Base-by-base conservation (phyloP, 2,329 filamentous ascomycete species). In the Ceratocystiopsis sp. region DNA sequence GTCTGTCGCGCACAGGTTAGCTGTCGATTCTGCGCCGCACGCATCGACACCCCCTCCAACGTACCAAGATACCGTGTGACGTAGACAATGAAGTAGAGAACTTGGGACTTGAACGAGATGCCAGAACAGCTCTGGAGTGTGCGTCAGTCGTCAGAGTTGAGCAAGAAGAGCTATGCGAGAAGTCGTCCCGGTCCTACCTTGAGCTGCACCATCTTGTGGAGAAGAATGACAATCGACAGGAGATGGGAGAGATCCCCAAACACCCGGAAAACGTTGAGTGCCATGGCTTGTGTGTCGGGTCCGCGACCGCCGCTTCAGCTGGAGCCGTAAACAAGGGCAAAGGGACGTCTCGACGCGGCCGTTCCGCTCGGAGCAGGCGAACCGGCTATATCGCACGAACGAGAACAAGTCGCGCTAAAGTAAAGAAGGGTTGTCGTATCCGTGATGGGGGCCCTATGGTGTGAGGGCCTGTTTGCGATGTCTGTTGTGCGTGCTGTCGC, bases 41-140 rank as follows among this genome's bases (percentile, higher is more conserved):
- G 10, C 6, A 6, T 8, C 10, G 25, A 10, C 25, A 29, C 10
- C 25, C 10, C 9, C 25, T 29, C 25, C 10, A 29, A 41, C 32
- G 11, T 66, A 84, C 81, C 81, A 49, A 98, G 74, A 63, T 98
- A 98, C 57, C 91, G 77, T 49, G 87, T 93, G 37, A 93, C 60
- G 63, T 98, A 98, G 55, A 98, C 91, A 38, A 94, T 67, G 52
- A 96, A 69, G 64, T 98, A 98, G 45, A 98, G 73, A 41, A 80
- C 84, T 71, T 98, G 91, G 48, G 89, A 95, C 62, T 98, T 98
- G 74, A 98, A 96, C 15, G 91, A 98, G 63, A 98, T 89, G 54
- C 91, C 91, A 37, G 89, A 80, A 61, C 87, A 94, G 69, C 87
- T 95, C 89, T 95, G 59, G n/a, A 44, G 54, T 44, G 54, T 49